Conservation (phyloP, 106 monocot species). For the Narthecium ossifragum region DNA sequence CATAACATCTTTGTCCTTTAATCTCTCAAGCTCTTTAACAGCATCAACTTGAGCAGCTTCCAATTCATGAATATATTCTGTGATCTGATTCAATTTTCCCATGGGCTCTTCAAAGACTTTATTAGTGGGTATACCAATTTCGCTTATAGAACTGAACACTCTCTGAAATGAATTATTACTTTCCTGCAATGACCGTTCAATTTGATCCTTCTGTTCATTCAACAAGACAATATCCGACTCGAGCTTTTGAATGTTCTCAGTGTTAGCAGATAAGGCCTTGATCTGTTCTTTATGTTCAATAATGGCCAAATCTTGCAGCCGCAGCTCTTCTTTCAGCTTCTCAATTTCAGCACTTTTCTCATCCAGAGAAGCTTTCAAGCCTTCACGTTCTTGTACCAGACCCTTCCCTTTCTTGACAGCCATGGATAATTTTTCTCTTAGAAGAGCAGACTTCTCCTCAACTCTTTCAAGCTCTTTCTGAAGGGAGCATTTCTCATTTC, state of each 20-base stretch:
- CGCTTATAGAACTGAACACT: slow-evolving; percentile 38
- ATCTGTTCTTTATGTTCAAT: slow-evolving; percentile 49
- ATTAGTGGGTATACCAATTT: slow-evolving; percentile 37
- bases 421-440: slow-evolving; percentile 80
- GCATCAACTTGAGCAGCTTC: slow-evolving; percentile 25
- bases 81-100: slow-evolving; percentile 51
- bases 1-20: slow-evolving; percentile 39
- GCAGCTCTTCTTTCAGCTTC: slow-evolving; percentile 50
- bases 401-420: slow-evolving; percentile 98
- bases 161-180: slow-evolving; percentile 33
- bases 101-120: slow-evolving; percentile 41
- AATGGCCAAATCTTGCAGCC: slow-evolving; percentile 42
- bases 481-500: slow-evolving; percentile 58
- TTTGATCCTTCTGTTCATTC: slow-evolving; percentile 42
- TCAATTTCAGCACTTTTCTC: slow-evolving; percentile 77
- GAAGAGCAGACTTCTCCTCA: slow-evolving; percentile 63
- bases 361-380: slow-evolving; percentile 56
- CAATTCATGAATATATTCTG: slow-evolving; percentile 34
- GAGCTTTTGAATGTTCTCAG: slow-evolving; percentile 42
- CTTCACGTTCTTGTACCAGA: slow-evolving; percentile 83
- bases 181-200: slow-evolving; percentile 33
- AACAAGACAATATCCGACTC: slow-evolving; percentile 43
- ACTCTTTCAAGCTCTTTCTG: slow-evolving; percentile 59
- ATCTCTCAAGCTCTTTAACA: slow-evolving; percentile 43
- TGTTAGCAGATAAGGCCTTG: slow-evolving; percentile 29